Conservation (phyloP, 345 rosid species). For the Leavenworthia alabamica region DNA sequence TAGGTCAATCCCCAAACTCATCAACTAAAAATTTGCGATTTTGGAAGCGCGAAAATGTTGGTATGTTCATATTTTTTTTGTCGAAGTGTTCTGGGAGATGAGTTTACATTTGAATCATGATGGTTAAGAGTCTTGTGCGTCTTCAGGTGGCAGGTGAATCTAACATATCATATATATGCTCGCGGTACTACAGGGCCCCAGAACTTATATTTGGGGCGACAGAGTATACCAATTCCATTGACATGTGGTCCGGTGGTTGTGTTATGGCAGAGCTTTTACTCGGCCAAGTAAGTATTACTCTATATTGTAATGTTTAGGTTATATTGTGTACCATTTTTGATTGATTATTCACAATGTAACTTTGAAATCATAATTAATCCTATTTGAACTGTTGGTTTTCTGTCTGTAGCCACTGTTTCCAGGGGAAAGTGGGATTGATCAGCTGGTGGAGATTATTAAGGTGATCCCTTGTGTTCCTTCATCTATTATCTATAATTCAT, state of each 20-base stretch:
- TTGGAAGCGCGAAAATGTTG: conserved; percentile 98
- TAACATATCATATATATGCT: conserved; percentile 93
- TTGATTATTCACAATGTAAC: neutral
- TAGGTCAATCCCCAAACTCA: conserved; percentile 91
- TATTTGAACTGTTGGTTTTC: neutral
- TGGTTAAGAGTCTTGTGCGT: conserved; percentile 9
- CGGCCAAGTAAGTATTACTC: conserved; percentile 73
- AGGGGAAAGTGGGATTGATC: conserved; percentile 96
- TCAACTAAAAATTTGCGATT: conserved; percentile 90
- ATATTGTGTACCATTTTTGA: neutral
- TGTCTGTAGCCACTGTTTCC: conserved; percentile 84
- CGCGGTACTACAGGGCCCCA: conserved; percentile 96
- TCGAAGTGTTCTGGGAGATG: neutral
- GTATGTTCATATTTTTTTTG: conserved; percentile 38
- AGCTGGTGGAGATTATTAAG: conserved; percentile 97
- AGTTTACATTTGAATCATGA: conserved; percentile 3
- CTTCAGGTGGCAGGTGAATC: conserved; percentile 93
- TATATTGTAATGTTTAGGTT: neutral
- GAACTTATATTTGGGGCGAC: conserved; percentile 98
- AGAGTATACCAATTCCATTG: conserved; percentile 88
- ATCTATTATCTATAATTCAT: neutral
- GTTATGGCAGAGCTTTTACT: conserved; percentile 94
- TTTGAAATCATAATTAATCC: neutral
- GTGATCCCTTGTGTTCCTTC: conserved; percentile 29
- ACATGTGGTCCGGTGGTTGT: conserved; percentile 97